Evolutionary conservation across 83 land plant genomes (phyloP), one percentile per base, ranked within the genome.

Genomic region (Picea engelmannii): DNA sequence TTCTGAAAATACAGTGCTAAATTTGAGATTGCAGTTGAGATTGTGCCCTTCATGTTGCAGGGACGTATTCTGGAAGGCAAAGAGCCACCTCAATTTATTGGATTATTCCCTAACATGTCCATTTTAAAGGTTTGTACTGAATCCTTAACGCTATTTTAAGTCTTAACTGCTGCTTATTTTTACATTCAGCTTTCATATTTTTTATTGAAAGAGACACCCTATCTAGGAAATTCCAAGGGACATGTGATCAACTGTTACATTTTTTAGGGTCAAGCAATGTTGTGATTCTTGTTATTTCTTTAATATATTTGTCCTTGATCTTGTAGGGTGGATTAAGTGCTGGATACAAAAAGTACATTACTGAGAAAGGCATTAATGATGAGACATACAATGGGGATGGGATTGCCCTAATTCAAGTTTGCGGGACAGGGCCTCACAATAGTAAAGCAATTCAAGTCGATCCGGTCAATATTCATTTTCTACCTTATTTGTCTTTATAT

Each of bases 1-100:
- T 49, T 17, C 18, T 31, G 4, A 42, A 23, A 31, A 20, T 13
- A 71, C 44, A 31, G 31, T 23, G 38, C 11, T 73, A 31, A 10
- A 73, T 35, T 20, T 60, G 38, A 11, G 55, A 49, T 49, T 49
- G 55, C 12, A 73, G 17, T 12, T 60, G 38, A 11, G 3, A 49
- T 49, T 49, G 55, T 49, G 55, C 10, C 13, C 55, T 49, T 49
- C 55, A 49, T 49, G 55, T 49, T 85, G 38, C 89, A 97, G 99
- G 99, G 94, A 75, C 92, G 93, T 16, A 85, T 95, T 81, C 78
- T 90, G 77, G 89, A 97, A 91, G 99, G 98, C 64, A 95, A 92
- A 85, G 99, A 97, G 82, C 97, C 99, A 65, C 90, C 98, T 73
- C 96, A 97, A 79, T 97, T 97, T 83, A 63, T 97, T 86, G 97